A percentile compares a stretch with the other conserved stretches of the same genome.
Evolutionary conservation across 768 basidiomycete species (phyloP).

Genomic region (Dentipellis fragilis): DNA sequence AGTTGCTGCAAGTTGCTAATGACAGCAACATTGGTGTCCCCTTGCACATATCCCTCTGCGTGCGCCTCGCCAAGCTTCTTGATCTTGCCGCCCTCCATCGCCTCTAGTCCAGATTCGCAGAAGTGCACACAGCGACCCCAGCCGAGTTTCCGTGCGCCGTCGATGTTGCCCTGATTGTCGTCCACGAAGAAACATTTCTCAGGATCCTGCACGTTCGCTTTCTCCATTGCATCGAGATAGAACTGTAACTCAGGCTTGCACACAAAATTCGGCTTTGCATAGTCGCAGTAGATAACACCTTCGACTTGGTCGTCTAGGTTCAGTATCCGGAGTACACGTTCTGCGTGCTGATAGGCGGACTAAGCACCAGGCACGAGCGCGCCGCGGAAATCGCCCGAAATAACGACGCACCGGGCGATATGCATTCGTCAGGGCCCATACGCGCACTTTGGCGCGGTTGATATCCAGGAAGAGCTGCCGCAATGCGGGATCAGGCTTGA

Average conservation of each 20-base stretch:
- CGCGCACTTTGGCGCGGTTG: conserved; percentile 63
- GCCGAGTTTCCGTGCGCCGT: conserved; percentile 50
- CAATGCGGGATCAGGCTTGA: conserved; percentile 50
- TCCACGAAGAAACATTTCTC: conserved; percentile 73
- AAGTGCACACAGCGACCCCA: conserved; percentile 76
- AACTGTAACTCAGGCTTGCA: conserved; percentile 78
- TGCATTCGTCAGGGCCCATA: conserved; percentile 85
- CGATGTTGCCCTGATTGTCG: conserved; percentile 62
- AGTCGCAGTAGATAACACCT: conserved; percentile 75
- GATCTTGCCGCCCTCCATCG: conserved; percentile 50
- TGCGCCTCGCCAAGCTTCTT: conserved; percentile 33
- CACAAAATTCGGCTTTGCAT: conserved; percentile 49
- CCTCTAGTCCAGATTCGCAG: conserved; percentile 54
- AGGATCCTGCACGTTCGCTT: conserved; percentile 52
- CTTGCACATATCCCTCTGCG: conserved; percentile 26
- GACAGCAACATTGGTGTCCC: conserved; percentile 38
- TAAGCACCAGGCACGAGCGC: background rate
- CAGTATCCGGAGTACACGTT: conserved; percentile 68
- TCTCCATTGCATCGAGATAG: conserved; percentile 62
- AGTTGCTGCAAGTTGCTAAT: conserved; percentile 57
- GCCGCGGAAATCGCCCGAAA: background rate
- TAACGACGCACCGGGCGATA: conserved; percentile 48
- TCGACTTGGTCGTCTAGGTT: conserved; percentile 61
- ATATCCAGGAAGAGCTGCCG: conserved; percentile 70
- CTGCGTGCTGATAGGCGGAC: conserved; percentile 50